Base-by-base conservation (phyloP, 2,329 filamentous ascomycete species). In the Sclerotinia glacialis region DNA sequence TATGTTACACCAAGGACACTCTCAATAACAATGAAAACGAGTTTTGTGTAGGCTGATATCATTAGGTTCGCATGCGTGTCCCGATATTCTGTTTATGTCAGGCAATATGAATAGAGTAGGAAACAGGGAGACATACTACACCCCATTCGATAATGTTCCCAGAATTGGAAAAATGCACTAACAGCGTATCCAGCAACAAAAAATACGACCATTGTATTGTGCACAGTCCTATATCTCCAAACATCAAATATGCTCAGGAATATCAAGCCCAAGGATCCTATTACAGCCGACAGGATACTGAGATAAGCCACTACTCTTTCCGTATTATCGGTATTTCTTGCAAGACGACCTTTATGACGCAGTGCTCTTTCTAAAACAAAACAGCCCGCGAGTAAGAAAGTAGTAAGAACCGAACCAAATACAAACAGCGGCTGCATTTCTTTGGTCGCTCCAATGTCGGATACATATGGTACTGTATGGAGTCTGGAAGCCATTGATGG, bases 181-280 rank as follows among this genome's bases (percentile, higher is more conserved):
- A 96, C 76, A 67, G 96, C 80, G 77, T 96, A 97, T 40, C 92
- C 94, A 18, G 78, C 86, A 77, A 97, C 91, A 78, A 99, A 99
- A 62, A 97, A 78, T 0, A 85, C 78, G 46, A 99, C 80, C 78
- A 96, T 96, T 2, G 86, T 81, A 74, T 92, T 83, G 76, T 99
- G 95, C 67, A 90, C 76, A 1, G 72, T 78, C 1, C 83, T 82
- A 76, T 97, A 86, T 65, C 82, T 80, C n/a, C 83, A 78, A 0
- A 92, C 95, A 78, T 98, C 92, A 77, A 96, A 97, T 72, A 97
- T 88, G 70, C 89, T 88, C 50, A 99, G 83, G 7, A 93, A 82
- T 70, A 97, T 92, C 54, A 99, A 79, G 4, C 94, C 94, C 0
- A 83, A 82, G 0, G 91, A 93, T 62, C 95, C 95, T 31, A 88